Evolutionary conservation across 2,329 filamentous ascomycete genomes (phyloP).

Genomic region (Clonostachys byssicola): DNA sequence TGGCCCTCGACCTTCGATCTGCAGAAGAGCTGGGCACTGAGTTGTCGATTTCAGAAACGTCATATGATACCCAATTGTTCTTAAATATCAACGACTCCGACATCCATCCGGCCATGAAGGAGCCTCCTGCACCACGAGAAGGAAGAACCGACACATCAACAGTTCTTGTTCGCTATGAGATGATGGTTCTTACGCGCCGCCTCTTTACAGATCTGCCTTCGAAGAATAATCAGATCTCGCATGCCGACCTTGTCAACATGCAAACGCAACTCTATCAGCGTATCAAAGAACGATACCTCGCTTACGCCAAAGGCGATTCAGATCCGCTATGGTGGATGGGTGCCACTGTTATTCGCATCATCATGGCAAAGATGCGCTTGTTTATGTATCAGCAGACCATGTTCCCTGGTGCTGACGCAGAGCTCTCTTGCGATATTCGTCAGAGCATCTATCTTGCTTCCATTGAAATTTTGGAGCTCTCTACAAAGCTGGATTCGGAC

Average conservation of each 20-base stretch:
- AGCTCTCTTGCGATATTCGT: constrained; percentile 56
- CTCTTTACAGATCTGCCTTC: constrained; percentile 15
- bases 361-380: constrained; percentile 75
- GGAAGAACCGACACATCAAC: constrained; percentile 50
- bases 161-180: constrained; percentile 45
- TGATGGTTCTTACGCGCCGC: constrained; percentile 32
- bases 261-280: constrained; percentile 47
- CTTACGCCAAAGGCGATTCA: constrained; percentile 40
- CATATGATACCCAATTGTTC: constrained; percentile 44
- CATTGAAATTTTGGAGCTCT: constrained; percentile 70
- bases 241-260: constrained; percentile 32
- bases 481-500: constrained; percentile 61
- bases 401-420: constrained; percentile 49
- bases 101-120: constrained; percentile 38
- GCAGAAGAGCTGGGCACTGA: constrained; percentile 49
- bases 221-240: constrained; percentile 16
- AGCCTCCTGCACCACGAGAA: constrained; percentile 38
- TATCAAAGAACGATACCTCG: constrained; percentile 51
- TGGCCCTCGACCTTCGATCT: constrained; percentile 49
- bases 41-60: constrained; percentile 31
- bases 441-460: constrained; percentile 69
- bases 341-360: constrained; percentile 63
- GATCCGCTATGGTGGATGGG: constrained; percentile 63
- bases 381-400: constrained; percentile 73
- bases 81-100: constrained; percentile 46